A percentile compares a stretch with the other conserved stretches of the same genome.
These are phyloP conservation scores for Cyberlindnera maclurae DNA, from an alignment of 805 yeast genomes.

Conservation along the genomic window DNA sequence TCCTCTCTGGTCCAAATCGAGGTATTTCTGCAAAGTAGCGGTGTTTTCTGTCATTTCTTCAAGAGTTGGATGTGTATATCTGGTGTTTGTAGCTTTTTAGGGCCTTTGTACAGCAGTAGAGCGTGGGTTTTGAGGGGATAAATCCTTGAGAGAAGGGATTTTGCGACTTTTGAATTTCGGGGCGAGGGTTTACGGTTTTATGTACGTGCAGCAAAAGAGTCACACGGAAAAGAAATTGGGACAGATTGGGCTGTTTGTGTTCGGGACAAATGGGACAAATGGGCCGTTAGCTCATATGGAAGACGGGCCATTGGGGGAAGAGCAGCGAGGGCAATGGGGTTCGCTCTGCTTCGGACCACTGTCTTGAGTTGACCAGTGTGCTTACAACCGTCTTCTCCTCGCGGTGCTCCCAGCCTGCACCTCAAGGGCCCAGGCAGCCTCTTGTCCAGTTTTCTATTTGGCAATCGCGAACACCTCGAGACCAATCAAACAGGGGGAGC, in stretches of 20 bases:
- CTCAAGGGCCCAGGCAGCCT: too few relatives aligned
- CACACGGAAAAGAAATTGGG: background rate
- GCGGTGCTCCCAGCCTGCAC: too few relatives aligned
- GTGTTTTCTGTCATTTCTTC: constrained; percentile 45
- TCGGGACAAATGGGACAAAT: background rate
- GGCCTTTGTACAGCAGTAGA: background rate
- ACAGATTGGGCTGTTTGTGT: background rate
- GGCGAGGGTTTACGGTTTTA: background rate
- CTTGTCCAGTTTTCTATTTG: too few relatives aligned
- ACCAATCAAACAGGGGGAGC: too few relatives aligned
- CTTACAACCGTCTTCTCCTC: too few relatives aligned
- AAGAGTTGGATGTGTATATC: constrained; percentile 2
- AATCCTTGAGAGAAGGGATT: background rate
- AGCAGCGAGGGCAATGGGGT: too few relatives aligned
- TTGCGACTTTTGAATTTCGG: background rate
- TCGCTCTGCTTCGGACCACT: too few relatives aligned
- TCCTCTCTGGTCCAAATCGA: constrained; percentile 80
- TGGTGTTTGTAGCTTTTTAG: background rate
- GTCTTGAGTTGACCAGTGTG: too few relatives aligned
- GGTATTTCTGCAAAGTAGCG: constrained; percentile 73
- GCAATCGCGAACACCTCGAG: too few relatives aligned
- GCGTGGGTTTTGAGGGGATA: background rate
- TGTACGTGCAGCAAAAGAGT: background rate
- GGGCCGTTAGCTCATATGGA: too few relatives aligned
- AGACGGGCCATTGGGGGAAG: too few relatives aligned